Evolutionary conservation across 176 grass and related monocot species (phyloP).

Genomic region (Puya raimondii): DNA sequence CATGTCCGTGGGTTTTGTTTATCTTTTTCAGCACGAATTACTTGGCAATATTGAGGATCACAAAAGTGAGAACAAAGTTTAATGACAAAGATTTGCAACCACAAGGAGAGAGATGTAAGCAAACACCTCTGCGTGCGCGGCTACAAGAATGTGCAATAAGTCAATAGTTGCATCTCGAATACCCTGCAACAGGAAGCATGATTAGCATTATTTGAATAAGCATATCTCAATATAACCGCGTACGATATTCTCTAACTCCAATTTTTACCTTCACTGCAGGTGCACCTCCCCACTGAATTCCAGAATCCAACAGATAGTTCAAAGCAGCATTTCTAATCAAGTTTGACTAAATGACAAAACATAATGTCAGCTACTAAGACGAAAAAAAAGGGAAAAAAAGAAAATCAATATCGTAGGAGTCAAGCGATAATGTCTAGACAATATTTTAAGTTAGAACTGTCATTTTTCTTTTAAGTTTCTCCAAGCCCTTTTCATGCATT

Average conservation of each 20-base stretch:
- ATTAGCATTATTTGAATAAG: constrained; percentile 12
- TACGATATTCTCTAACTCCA: neutral
- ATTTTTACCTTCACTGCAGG: constrained; percentile 70
- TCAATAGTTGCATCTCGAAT: constrained; percentile 95
- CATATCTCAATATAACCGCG: neutral
- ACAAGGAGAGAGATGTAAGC: constrained; percentile 24
- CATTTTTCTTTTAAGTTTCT: no score
- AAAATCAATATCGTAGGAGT: neutral
- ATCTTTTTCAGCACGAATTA: no score
- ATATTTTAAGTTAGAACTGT: no score
- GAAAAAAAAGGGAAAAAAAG: no score
- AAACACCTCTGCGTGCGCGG: constrained; percentile 84
- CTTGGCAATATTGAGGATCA: no score
- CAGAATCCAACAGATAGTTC: constrained; percentile 84
- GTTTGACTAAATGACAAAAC: constrained; percentile 62
- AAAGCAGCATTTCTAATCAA: constrained; percentile 72
- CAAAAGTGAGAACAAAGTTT: no score
- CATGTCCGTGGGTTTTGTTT: no score
- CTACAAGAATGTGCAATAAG: constrained; percentile 92
- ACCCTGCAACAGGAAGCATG: constrained; percentile 55
- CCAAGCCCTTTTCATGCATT: no score
- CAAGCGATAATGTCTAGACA: no score
- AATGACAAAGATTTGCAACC: neutral
- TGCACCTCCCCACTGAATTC: constrained; percentile 79
- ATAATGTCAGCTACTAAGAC: constrained; percentile 8